Evolutionary conservation across 2,329 filamentous ascomycete genomes (phyloP), one percentile per base, ranked within the genome.

Genomic region (Gnomoniopsis smithogilvyi): DNA sequence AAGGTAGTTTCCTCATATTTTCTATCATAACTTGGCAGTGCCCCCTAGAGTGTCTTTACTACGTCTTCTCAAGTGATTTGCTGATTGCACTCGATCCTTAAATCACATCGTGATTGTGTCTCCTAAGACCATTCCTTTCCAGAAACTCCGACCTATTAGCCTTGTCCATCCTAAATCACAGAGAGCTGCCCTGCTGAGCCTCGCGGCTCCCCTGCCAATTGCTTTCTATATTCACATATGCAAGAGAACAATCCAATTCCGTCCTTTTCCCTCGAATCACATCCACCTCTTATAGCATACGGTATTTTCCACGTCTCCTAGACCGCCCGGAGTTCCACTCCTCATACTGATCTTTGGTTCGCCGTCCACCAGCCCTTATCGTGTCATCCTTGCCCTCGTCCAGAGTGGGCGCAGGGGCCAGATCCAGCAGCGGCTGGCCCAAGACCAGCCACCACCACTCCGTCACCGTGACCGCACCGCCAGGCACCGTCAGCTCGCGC

Each of bases 401-500:
- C 10, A n/a, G 46, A 2, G 36, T 26, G 12, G 43, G 24, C 6
- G 21, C 41, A 17, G 51, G 15, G 19, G 51, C 54, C 47, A 52
- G 51, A 36, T 60, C 52, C 6, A 52, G 51, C 36, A 62, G 41
- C 17, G 60, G 68, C 53, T 68, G 66, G n/a, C 77, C 80, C 1
- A 82, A 76, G 22, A 80, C 78, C 54, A 87, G 69, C 84, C 86
- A 90, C 87, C 87, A 90, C 86, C 85, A 89, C 69, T 88, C 85
- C 24, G 74, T 75, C 3, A 82, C 79, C 6, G 45, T 60, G 7
- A 54, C 49, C 12, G 46, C 53, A 54, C 63, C 52, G 50, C 62
- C 68, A 50, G 72, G 74, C 50, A 66, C 67, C 19, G 76, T 69
- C 38, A 77, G 71, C 54, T 73, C 70, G 58, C 73, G 71, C 10